phyloP scores from a whole-genome alignment of 352 stramenopile species.

The Phytophthora sojae region DNA sequence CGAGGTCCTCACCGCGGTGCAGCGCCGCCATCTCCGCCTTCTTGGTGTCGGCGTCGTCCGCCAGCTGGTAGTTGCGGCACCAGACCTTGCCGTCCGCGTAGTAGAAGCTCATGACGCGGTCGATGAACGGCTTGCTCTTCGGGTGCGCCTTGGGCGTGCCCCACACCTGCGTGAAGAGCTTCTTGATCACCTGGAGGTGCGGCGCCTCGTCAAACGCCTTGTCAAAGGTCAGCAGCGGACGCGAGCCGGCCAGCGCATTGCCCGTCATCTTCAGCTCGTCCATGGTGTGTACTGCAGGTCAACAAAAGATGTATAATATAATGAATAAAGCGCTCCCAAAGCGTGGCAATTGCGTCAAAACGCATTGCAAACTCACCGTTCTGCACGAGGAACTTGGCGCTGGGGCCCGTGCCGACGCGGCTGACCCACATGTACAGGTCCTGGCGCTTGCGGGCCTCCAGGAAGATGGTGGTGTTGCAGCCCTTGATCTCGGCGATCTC shows the following conservation, averaged over 20 bases:
- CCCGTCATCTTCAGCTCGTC: slow-evolving; percentile 99
- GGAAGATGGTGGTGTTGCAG: slow-evolving; percentile 97
- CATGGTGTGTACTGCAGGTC: slow-evolving; percentile 98
- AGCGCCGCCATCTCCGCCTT: slow-evolving; percentile 89
- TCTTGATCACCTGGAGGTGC: slow-evolving; percentile 96
- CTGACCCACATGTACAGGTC: slow-evolving; percentile 99
- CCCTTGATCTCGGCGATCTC: slow-evolving; percentile 99
- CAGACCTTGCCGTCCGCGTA: slow-evolving; percentile 96
- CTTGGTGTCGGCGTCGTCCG: slow-evolving; percentile 91
- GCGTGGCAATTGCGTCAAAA: not conserved
- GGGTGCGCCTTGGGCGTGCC: slow-evolving; percentile 98
- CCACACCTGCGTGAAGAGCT: slow-evolving; percentile 95
- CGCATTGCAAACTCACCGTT: slow-evolving; percentile 78
- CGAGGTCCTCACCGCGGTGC: slow-evolving; percentile 89
- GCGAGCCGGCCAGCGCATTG: slow-evolving; percentile 98
- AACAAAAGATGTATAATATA: not conserved
- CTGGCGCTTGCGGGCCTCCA: slow-evolving; percentile 97
- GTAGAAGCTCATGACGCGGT: slow-evolving; percentile 98
- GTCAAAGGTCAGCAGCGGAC: slow-evolving; percentile 98
- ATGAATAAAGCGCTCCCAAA: not conserved
- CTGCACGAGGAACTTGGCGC: slow-evolving; percentile 97
- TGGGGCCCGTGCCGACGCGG: slow-evolving; percentile 95
- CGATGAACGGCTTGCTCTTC: slow-evolving; percentile 99
- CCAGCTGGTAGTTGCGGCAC: slow-evolving; percentile 98
- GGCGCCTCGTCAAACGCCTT: slow-evolving; percentile 90